These are phyloP conservation scores for Fusarium pseudograminearum DNA, from an alignment of 2,329 filamentous ascomycete genomes.

Conservation along the genomic window DNA sequence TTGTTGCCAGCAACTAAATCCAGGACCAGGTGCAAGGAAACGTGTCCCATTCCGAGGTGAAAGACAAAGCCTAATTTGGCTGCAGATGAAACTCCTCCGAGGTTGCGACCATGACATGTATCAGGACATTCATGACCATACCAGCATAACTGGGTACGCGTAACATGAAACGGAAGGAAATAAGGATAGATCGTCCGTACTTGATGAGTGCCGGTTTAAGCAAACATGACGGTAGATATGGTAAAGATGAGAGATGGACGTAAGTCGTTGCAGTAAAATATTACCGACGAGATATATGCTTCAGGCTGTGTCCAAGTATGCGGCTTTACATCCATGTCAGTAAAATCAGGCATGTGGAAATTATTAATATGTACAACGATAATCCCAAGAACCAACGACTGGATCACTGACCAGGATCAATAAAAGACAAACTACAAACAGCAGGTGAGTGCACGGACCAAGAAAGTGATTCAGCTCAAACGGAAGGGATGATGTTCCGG, in stretches of 20 bases:
- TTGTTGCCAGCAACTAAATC: background rate
- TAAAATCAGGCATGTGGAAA: background rate
- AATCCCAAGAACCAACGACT: background rate
- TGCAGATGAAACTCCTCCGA: constrained; percentile 1
- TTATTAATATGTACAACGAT: constrained; percentile 1
- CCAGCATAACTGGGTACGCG: background rate
- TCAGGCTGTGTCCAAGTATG: background rate
- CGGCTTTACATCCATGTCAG: background rate
- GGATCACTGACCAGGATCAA: constrained; percentile 1
- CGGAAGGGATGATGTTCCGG: constrained; percentile 11
- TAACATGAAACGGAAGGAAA: background rate
- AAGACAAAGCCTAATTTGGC: background rate
- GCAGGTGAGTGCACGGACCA: background rate
- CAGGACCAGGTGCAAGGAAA: background rate
- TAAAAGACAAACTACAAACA: no score
- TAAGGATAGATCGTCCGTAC: background rate
- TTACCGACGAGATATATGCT: background rate
- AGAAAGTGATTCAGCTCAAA: background rate
- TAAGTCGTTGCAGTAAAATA: background rate
- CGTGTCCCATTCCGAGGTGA: background rate
- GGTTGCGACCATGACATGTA: background rate
- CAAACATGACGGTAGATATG: background rate
- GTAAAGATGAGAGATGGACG: background rate
- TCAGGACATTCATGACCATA: background rate
- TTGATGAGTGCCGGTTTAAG: background rate